Conservation (phyloP, 2,329 filamentous ascomycete species). For the Calonectria fujianensis region DNA sequence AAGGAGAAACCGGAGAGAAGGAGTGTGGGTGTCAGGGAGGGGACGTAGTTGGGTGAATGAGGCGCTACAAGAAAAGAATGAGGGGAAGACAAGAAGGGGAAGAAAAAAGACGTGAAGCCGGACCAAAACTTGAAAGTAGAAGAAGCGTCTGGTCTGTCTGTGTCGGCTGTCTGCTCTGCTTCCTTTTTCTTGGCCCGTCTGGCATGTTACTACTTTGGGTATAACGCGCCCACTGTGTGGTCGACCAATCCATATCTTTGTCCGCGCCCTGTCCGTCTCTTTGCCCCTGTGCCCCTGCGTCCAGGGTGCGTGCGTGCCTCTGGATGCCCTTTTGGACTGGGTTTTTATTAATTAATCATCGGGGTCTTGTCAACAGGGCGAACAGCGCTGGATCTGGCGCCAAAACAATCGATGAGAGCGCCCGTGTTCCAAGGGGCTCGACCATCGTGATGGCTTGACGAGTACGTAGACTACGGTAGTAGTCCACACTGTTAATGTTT, state of each 20-base stretch:
- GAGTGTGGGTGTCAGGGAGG: constrained; percentile 35
- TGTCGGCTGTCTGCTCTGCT: constrained; percentile 34
- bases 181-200: constrained; percentile 38
- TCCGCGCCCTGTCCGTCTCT: constrained; percentile 17
- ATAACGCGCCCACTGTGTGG: constrained; percentile 36
- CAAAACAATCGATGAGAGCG: not conserved
- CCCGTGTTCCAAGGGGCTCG: constrained; percentile 26
- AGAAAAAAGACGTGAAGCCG: constrained; percentile 18
- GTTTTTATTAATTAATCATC: constrained; percentile 25
- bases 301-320: constrained; percentile 26
- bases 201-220: constrained; percentile 36
- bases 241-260: constrained; percentile 18
- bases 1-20: constrained; percentile 39
- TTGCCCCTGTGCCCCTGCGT: constrained; percentile 14
- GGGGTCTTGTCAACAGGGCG: constrained; percentile 5
- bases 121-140: constrained; percentile 37
- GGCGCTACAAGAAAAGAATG: constrained; percentile 47
- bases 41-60: constrained; percentile 24
- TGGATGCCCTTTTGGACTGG: constrained; percentile 19
- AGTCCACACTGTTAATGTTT: constrained; percentile 6
- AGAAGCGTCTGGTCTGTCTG: not conserved
- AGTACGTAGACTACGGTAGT: not conserved
- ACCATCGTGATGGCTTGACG: not conserved
- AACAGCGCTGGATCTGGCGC: constrained; percentile 1
- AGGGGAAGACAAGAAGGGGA: constrained; percentile 28